These are phyloP conservation scores for Ophiostoma triangulosporum DNA, from an alignment of 2,329 filamentous ascomycete species.

Conservation along the genomic window DNA sequence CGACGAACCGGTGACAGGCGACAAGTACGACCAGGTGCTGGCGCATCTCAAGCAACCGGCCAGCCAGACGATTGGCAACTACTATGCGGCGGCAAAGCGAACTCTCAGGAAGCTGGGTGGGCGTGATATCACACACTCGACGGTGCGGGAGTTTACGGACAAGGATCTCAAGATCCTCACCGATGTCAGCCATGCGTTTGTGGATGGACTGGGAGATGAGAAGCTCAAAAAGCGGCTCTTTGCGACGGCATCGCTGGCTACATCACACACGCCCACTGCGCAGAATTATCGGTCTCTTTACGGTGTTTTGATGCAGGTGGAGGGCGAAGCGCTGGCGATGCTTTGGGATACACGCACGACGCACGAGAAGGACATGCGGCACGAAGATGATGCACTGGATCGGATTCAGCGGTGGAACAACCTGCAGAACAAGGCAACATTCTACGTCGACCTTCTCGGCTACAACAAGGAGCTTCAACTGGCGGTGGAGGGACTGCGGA, in stretches of 20 bases:
- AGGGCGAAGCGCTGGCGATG: slow-evolving; percentile 41
- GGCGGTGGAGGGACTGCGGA: slow-evolving; percentile 33
- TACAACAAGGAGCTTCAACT: slow-evolving; percentile 41
- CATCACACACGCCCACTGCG: slow-evolving; percentile 17
- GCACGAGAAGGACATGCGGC: slow-evolving; percentile 22
- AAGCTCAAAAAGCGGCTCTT: slow-evolving; percentile 31
- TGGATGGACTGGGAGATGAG: slow-evolving; percentile 37
- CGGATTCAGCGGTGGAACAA: slow-evolving; percentile 32
- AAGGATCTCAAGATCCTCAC: slow-evolving; percentile 37
- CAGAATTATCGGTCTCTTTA: slow-evolving; percentile 33
- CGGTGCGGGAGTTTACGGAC: slow-evolving; percentile 26
- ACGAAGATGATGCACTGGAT: slow-evolving; percentile 24
- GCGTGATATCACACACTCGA: slow-evolving; percentile 36
- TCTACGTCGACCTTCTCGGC: slow-evolving; percentile 31
- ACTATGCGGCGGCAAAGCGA: slow-evolving; percentile 36
- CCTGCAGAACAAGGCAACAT: slow-evolving; percentile 26
- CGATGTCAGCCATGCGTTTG: slow-evolving; percentile 38
- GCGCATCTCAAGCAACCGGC: slow-evolving; percentile 26
- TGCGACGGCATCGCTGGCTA: slow-evolving; percentile 33
- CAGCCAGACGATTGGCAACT: slow-evolving; percentile 29
- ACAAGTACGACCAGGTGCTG: slow-evolving; percentile 10
- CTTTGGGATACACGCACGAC: slow-evolving; percentile 28
- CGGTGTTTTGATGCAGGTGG: slow-evolving; percentile 39
- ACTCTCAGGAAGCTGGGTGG: slow-evolving; percentile 34
- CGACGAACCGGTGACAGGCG: slow-evolving; percentile 3